Evolutionary conservation across 2,329 filamentous ascomycete species (phyloP).

Genomic region (Diaporthe eres): DNA sequence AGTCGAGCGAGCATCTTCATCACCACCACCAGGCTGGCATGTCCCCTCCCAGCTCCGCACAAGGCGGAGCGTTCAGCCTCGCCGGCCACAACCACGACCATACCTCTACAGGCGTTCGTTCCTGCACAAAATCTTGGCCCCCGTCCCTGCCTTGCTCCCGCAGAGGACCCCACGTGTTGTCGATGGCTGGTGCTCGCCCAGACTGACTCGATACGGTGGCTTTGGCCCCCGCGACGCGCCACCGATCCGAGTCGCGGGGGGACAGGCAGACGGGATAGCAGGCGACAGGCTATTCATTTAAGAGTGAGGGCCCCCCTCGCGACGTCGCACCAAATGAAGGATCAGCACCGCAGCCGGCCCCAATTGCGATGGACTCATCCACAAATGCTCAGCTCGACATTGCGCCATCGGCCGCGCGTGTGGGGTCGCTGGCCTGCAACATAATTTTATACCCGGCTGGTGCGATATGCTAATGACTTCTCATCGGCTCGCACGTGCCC

Average conservation of each 20-base stretch:
- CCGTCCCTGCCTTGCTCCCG: background rate
- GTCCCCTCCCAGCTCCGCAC: slow-evolving; percentile 13
- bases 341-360: slow-evolving; percentile 26
- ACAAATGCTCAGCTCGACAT: slow-evolving; percentile 27
- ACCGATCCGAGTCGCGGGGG: background rate
- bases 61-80: slow-evolving; percentile 10
- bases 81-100: background rate
- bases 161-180: slow-evolving; percentile 18
- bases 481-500: slow-evolving; percentile 19
- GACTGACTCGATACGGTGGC: slow-evolving; percentile 9
- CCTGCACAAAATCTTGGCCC: background rate
- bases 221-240: background rate
- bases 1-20: background rate
- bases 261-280: background rate
- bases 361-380: slow-evolving; percentile 30
- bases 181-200: background rate
- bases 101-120: background rate
- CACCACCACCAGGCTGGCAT: slow-evolving; percentile 10
- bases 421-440: slow-evolving; percentile 1
- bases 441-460: slow-evolving; percentile 22
- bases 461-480: background rate
- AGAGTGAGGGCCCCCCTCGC: background rate
- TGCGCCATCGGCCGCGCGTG: slow-evolving; percentile 19
- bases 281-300: slow-evolving; percentile 13
- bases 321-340: slow-evolving; percentile 30